Percentiles rank a stretch among this genome's conserved stretches.
These are phyloP conservation scores for Pelargonium cotyledonis DNA, from an alignment of 441 rosid species.

Conservation along the genomic window DNA sequence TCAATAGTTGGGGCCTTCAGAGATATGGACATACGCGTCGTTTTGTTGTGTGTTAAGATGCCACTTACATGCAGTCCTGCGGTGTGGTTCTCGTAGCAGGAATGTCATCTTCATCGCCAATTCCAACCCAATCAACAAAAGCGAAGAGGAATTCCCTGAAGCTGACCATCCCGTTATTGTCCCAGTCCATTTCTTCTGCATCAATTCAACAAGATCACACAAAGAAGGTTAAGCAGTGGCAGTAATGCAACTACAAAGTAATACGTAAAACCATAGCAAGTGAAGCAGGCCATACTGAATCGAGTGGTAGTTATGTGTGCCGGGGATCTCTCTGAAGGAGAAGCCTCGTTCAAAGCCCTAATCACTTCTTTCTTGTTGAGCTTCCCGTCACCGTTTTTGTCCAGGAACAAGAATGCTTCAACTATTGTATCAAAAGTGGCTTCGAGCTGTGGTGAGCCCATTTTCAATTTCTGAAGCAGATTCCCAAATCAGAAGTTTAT, in stretches of 20 bases:
- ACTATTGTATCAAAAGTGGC: slow-evolving; percentile 60
- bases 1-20: no score
- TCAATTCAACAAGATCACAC: slow-evolving; percentile 16
- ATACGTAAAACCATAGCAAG: slow-evolving; percentile 12
- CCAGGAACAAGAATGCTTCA: slow-evolving; percentile 71
- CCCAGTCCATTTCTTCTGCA: slow-evolving; percentile 91
- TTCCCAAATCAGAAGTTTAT: slow-evolving; percentile 13
- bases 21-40: no score
- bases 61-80: background rate
- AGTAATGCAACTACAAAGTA: background rate
- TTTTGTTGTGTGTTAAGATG: no score
- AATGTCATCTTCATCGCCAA: slow-evolving; percentile 44
- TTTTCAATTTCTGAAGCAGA: slow-evolving; percentile 33
- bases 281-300: slow-evolving; percentile 37
- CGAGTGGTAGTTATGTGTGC: slow-evolving; percentile 42
- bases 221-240: background rate
- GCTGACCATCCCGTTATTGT: slow-evolving; percentile 63
- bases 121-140: slow-evolving; percentile 66
- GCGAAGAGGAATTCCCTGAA: slow-evolving; percentile 80
- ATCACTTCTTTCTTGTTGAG: slow-evolving; percentile 57
- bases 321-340: slow-evolving; percentile 66
- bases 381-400: slow-evolving; percentile 68
- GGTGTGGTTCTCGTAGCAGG: background rate
- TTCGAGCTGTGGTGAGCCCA: slow-evolving; percentile 44
- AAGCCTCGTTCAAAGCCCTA: slow-evolving; percentile 56